These are phyloP conservation scores for Tylopilus balloui DNA, from an alignment of 768 basidiomycete genomes.

Conservation along the genomic window DNA sequence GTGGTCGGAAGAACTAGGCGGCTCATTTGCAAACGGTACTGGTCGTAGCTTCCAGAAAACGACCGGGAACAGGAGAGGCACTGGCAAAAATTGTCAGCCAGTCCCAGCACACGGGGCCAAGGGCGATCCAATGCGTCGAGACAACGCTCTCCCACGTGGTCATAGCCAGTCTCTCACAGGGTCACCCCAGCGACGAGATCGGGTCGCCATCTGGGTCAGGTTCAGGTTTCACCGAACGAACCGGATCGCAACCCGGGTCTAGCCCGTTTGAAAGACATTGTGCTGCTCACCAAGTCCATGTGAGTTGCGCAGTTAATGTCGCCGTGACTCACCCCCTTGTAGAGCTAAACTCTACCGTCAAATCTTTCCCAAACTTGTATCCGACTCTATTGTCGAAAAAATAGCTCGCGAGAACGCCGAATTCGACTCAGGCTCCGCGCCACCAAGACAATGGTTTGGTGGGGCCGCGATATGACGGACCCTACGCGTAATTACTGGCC, in stretches of 20 bases:
- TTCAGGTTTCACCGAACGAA: slow-evolving; percentile 13
- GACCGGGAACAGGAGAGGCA: slow-evolving; percentile 23
- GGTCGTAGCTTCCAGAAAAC: slow-evolving; percentile 3
- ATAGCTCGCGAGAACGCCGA: neutral
- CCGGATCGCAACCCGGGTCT: slow-evolving; percentile 2
- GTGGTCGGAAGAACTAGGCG: slow-evolving; percentile 23
- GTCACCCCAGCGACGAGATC: slow-evolving; percentile 1
- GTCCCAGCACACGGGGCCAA: slow-evolving; percentile 15
- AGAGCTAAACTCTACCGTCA: neutral
- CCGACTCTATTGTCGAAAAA: slow-evolving; percentile 5
- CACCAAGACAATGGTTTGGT: neutral
- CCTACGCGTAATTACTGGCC: neutral
- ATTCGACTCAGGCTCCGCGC: neutral
- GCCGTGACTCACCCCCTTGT: neutral
- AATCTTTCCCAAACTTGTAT: slow-evolving; percentile 8
- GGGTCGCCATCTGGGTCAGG: slow-evolving; percentile 11
- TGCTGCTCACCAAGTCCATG: neutral
- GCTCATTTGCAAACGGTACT: slow-evolving; percentile 9
- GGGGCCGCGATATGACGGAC: neutral
- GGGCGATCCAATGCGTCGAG: slow-evolving; percentile 14
- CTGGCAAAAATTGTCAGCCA: slow-evolving; percentile 9
- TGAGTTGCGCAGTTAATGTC: neutral
- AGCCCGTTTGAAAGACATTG: neutral
- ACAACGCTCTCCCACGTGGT: slow-evolving; percentile 24
- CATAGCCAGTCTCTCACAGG: slow-evolving; percentile 21